Evolutionary conservation across 225 moss, liverwort and hornwort species (phyloP).

Genomic region (Marchantia polymorpha): DNA sequence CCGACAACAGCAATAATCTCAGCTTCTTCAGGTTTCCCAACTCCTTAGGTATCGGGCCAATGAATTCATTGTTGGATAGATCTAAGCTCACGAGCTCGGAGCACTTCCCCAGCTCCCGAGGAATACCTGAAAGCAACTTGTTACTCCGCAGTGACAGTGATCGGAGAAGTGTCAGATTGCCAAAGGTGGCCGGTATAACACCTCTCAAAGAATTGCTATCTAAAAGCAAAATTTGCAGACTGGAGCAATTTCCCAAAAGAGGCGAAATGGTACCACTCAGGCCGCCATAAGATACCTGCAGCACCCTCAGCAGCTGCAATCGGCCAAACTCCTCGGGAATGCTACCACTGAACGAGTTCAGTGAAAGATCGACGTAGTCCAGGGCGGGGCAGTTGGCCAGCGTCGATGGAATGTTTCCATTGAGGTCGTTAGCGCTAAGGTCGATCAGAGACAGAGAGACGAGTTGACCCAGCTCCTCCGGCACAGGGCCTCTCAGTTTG

Average conservation of each 20-base stretch:
- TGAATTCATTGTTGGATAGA: constrained; percentile 28
- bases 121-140: constrained; percentile 15
- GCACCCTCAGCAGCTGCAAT: neutral
- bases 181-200: constrained; percentile 9
- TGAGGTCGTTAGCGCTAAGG: constrained; percentile 20
- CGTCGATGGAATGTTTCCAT: constrained; percentile 24
- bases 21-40: constrained; percentile 37
- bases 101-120: constrained; percentile 11
- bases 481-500: constrained; percentile 22
- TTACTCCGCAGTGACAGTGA: constrained; percentile 6
- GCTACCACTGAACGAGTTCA: constrained; percentile 48
- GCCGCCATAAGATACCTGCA: constrained; percentile 5
- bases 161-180: neutral
- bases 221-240: constrained; percentile 8
- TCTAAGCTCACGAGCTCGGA: neutral
- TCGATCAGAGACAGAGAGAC: neutral
- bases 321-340: constrained; percentile 27
- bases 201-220: constrained; percentile 21
- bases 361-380: constrained; percentile 33
- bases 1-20: constrained; percentile 21
- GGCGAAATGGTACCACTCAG: constrained; percentile 31
- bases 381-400: constrained; percentile 48
- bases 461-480: constrained; percentile 20
- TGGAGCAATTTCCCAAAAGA: constrained; percentile 13
- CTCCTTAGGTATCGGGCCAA: constrained; percentile 30